Percentiles rank a stretch among this genome's conserved stretches.
These are phyloP conservation scores for Cryptococcus deneoformans DNA, from an alignment of 1,284 basidiomycete species.

Conservation along the genomic window DNA sequence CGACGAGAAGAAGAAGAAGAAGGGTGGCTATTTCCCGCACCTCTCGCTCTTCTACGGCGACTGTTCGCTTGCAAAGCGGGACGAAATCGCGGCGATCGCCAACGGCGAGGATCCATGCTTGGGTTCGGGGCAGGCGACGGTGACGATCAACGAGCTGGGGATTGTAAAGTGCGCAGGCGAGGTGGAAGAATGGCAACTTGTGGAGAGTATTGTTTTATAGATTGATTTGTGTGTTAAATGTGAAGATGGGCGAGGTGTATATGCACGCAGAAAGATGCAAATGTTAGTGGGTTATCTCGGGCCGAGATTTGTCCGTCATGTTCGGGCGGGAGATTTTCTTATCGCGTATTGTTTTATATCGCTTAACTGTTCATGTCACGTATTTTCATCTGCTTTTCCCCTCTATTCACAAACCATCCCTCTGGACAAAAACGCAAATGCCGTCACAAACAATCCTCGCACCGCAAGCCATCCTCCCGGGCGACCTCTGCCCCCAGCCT, in stretches of 20 bases:
- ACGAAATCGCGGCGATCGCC: conserved; percentile 20
- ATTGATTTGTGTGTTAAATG: no score
- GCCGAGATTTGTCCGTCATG: no score
- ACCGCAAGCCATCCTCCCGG: conserved; percentile 60
- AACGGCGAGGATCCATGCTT: not conserved
- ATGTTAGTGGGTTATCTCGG: no score
- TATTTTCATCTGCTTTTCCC: not conserved
- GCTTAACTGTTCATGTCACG: no score
- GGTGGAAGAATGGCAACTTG: conserved; percentile 7
- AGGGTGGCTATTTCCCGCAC: conserved; percentile 15
- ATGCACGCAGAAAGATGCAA: no score
- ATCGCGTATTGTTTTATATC: no score
- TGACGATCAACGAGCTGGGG: conserved; percentile 8
- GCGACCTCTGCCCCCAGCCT: conserved; percentile 54
- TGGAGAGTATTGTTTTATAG: no score
- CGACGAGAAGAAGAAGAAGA: no score
- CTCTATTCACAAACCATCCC: no score
- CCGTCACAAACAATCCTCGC: conserved; percentile 20
- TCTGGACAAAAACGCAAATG: not conserved
- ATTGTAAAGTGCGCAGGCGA: conserved; percentile 13
- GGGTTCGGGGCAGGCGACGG: not conserved
- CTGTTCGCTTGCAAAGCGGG: conserved; percentile 12
- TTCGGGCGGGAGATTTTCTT: no score
- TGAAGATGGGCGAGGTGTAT: no score
- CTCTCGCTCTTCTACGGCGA: conserved; percentile 37